Percentiles rank a stretch among this genome's conserved stretches.
Conservation (phyloP, 2,329 filamentous ascomycete species). For the Pyrenophora tritici-repentis region DNA sequence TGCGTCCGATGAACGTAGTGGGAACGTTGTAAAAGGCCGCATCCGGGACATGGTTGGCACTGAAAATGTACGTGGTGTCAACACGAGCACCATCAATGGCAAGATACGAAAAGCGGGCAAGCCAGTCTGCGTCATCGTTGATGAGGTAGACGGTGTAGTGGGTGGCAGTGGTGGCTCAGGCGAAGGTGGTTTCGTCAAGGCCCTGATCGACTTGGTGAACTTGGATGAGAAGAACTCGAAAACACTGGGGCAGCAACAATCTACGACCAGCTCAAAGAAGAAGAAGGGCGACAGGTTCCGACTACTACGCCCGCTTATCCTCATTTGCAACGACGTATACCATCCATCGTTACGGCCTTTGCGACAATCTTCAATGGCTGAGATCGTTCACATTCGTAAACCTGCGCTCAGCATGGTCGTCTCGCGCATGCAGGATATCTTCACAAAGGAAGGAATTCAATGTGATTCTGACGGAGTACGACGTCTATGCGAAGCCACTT, state of each 20-base stretch:
- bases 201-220: constrained; percentile 85
- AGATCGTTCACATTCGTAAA: constrained; percentile 90
- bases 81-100: constrained; percentile 57
- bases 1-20: constrained; percentile 91
- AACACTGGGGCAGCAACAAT: constrained; percentile 41
- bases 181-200: constrained; percentile 94
- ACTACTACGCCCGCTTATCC: constrained; percentile 82
- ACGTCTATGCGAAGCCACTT: constrained; percentile 79
- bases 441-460: constrained; percentile 84
- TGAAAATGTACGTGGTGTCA: constrained; percentile 82
- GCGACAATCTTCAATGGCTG: constrained; percentile 81
- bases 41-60: constrained; percentile 92
- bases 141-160: constrained; percentile 95
- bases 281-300: constrained; percentile 86
- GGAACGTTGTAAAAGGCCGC: constrained; percentile 84
- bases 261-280: constrained; percentile 53
- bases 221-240: constrained; percentile 81
- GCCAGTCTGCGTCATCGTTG: constrained; percentile 90
- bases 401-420: constrained; percentile 87
- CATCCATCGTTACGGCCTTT: constrained; percentile 85
- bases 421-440: constrained; percentile 77
- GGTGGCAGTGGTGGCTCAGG: constrained; percentile 68
- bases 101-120: constrained; percentile 74
- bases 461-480: constrained; percentile 89
- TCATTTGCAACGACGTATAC: constrained; percentile 98